Evolutionary conservation across 768 basidiomycete genomes (phyloP).

Genomic region (Nevesoporus exiguus): DNA sequence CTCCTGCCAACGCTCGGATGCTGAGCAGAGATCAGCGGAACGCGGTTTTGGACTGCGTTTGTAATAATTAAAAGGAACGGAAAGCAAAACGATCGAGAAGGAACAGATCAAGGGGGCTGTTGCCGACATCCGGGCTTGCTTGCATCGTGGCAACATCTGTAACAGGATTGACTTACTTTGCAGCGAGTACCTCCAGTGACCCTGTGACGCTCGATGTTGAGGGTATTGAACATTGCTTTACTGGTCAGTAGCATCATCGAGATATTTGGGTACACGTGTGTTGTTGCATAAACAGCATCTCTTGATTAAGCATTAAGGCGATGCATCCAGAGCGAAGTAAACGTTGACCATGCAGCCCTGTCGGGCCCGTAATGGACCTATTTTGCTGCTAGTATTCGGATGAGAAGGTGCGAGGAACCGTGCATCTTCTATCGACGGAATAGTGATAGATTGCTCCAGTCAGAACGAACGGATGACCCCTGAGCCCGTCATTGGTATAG

Average conservation of each 20-base stretch:
- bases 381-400: slow-evolving; percentile 66
- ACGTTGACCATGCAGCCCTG: slow-evolving; percentile 52
- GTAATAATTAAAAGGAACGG: slow-evolving; percentile 65
- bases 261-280: slow-evolving; percentile 62
- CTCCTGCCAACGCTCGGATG: slow-evolving; percentile 56
- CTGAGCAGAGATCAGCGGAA: slow-evolving; percentile 58
- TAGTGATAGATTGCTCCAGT: background rate
- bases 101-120: slow-evolving; percentile 57
- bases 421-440: background rate
- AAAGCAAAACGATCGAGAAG: slow-evolving; percentile 57
- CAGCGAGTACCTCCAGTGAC: slow-evolving; percentile 63
- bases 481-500: slow-evolving; percentile 54
- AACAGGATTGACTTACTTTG: background rate
- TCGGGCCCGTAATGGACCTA: slow-evolving; percentile 47
- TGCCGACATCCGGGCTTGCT: slow-evolving; percentile 53
- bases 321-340: slow-evolving; percentile 48
- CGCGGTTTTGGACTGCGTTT: slow-evolving; percentile 61
- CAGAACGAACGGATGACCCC: slow-evolving; percentile 56
- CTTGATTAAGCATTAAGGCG: background rate
- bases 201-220: background rate
- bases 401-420: slow-evolving; percentile 41
- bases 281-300: background rate
- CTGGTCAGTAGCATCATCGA: slow-evolving; percentile 61
- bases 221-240: background rate
- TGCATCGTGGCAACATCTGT: background rate